Conservation (phyloP, 2,329 filamentous ascomycete genomes). For the Colletotrichum destructivum region DNA sequence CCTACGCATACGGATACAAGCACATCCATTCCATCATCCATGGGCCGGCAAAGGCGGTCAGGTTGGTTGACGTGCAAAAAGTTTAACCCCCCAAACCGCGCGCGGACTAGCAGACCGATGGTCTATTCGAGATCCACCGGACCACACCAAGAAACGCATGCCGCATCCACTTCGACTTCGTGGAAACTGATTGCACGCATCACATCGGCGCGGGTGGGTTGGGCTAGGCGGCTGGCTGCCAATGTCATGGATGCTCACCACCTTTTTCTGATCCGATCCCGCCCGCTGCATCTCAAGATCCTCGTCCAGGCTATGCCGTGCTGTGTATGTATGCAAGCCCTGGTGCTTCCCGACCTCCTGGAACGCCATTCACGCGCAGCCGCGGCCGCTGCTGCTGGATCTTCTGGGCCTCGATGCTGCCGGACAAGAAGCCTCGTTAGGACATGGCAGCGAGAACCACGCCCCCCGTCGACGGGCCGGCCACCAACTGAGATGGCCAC, state of each 20-base stretch:
- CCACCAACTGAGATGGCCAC: slow-evolving; percentile 29
- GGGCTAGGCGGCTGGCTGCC: slow-evolving; percentile 18
- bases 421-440: slow-evolving; percentile 37
- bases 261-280: slow-evolving; percentile 28
- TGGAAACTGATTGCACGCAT: slow-evolving; percentile 39
- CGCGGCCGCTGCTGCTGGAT: slow-evolving; percentile 34
- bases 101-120: slow-evolving; percentile 29
- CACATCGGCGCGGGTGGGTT: slow-evolving; percentile 25
- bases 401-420: not conserved
- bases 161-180: slow-evolving; percentile 17
- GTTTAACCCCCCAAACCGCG: slow-evolving; percentile 28
- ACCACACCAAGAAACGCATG: slow-evolving; percentile 10
- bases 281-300: slow-evolving; percentile 42
- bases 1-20: slow-evolving; percentile 23
- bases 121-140: slow-evolving; percentile 28
- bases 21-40: slow-evolving; percentile 1
- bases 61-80: slow-evolving; percentile 31
- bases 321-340: slow-evolving; percentile 31
- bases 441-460: slow-evolving; percentile 28
- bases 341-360: slow-evolving; percentile 33
- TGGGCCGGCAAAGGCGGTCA: slow-evolving; percentile 34
- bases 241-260: slow-evolving; percentile 36
- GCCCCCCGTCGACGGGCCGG: slow-evolving; percentile 14
- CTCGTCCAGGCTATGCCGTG: slow-evolving; percentile 37
- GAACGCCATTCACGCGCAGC: slow-evolving; percentile 38